Evolutionary conservation across 192 early-diverging fungal species (phyloP), one percentile per base, ranked within the genome.

Genomic region (Gamsiella multidivaricata): DNA sequence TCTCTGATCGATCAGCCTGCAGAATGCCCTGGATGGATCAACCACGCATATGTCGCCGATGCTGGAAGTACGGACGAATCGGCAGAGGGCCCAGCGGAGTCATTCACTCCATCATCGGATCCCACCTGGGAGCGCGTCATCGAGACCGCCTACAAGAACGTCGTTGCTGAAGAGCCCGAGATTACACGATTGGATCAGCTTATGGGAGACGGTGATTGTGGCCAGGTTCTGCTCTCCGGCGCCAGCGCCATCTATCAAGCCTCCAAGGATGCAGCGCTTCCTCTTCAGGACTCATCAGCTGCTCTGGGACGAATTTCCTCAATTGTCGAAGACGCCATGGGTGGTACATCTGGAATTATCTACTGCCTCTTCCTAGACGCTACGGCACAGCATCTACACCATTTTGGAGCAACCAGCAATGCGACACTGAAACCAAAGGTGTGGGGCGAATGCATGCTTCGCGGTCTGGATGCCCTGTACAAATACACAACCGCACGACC

Each of bases 131-230:
- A 86, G 45, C 67, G 53, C n/a, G 80, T 75, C 10, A 86, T 88
- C 18, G 42, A 72, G 15, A 49, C 47, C 36, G 83, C 70, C 2
- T 88, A 88, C 65, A 45, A 78, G 43, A 85, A 60, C 20, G 87
- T 86, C 0, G 87, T 88, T 29, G 69, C 37, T 2, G 74, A 82
- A 29, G 70, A 73, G 14, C 87, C 94, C 2, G 65, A 85, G 15
- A 81, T 95, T 34, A 94, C 92, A 4, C 66, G 76, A 32, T 85
- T 88, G 36, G 94, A 95, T 58, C 87, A 87, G 54, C 70, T 94
- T 57, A 82, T 89, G 59, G 94, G 94, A 25, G 94, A 96, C 64
- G 94, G 94, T 17, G 94, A 95, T 73, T 95, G 93, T 65, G 94
- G 94, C 17, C 72, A 88, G 17, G 91, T 91, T 12, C 74, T 95